phyloP scores from a whole-genome alignment of 2,329 filamentous ascomycete genomes.

The Neofusicoccum sp. region DNA sequence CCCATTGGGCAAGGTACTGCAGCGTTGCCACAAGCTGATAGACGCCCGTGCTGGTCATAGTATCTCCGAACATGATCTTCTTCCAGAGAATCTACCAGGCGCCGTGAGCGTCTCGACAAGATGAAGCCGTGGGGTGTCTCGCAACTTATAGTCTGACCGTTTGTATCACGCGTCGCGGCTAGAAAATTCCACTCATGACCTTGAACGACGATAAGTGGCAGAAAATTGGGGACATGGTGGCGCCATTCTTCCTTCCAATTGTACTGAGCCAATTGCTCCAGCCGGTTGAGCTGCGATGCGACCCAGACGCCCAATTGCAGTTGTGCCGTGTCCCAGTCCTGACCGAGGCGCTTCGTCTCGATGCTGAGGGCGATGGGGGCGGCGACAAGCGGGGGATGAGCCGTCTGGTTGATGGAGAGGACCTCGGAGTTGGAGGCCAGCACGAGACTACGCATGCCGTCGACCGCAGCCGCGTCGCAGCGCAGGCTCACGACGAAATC shows the following conservation, averaged over 20 bases:
- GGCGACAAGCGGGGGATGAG: background rate
- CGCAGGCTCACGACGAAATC: too few relatives aligned
- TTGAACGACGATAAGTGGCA: background rate
- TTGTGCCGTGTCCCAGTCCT: constrained; percentile 9
- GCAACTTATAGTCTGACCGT: too few relatives aligned
- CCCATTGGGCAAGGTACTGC: too few relatives aligned
- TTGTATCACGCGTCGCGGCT: too few relatives aligned
- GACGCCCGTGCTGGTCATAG: too few relatives aligned
- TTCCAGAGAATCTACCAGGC: too few relatives aligned
- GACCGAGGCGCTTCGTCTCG: constrained; percentile 12
- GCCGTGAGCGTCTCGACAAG: too few relatives aligned
- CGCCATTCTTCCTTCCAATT: background rate
- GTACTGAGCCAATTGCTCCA: background rate
- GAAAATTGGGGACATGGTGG: background rate
- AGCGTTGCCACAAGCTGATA: too few relatives aligned
- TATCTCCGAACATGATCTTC: too few relatives aligned
- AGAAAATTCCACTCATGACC: constrained; percentile 16
- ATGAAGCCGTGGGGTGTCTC: too few relatives aligned
- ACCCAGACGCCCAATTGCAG: constrained; percentile 16
- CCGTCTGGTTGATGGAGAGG: constrained; percentile 10
- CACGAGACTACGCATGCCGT: background rate
- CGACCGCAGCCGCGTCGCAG: background rate
- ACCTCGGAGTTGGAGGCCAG: background rate
- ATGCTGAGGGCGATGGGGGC: constrained; percentile 8
- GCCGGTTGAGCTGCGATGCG: constrained; percentile 7